These are phyloP conservation scores for Neurospora sp. DNA, from an alignment of 495 filamentous ascomycete genomes.

Conservation along the genomic window DNA sequence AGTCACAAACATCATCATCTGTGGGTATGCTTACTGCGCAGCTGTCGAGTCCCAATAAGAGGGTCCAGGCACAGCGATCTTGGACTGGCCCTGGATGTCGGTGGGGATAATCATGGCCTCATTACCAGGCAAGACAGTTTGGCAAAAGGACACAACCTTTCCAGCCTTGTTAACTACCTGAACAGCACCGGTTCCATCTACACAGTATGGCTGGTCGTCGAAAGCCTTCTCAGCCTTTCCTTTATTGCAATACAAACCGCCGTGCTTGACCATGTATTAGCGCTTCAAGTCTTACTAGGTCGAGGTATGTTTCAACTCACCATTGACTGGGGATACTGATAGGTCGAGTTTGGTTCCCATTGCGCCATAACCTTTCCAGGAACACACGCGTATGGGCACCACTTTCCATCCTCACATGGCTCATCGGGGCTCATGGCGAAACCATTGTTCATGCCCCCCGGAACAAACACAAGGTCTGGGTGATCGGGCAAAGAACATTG, in stretches of 20 bases:
- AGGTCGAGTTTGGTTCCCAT: constrained; percentile 63
- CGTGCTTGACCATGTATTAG: constrained; percentile 46
- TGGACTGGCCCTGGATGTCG: constrained; percentile 40
- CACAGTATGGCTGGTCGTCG: constrained; percentile 57
- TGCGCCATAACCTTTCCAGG: constrained; percentile 68
- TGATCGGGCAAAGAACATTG: constrained; percentile 55
- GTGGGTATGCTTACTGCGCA: constrained; percentile 49
- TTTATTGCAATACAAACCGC: constrained; percentile 65
- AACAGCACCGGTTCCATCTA: constrained; percentile 57
- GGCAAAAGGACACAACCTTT: constrained; percentile 60
- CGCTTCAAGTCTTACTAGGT: not conserved
- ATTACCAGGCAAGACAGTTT: constrained; percentile 77
- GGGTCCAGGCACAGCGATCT: constrained; percentile 60
- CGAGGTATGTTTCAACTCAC: constrained; percentile 35
- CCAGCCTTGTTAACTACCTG: constrained; percentile 53
- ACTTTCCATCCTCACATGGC: constrained; percentile 55
- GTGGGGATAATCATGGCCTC: constrained; percentile 84
- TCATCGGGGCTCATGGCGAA: constrained; percentile 80
- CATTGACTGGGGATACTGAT: constrained; percentile 63
- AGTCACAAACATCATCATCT: not conserved
- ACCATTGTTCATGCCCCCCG: constrained; percentile 55
- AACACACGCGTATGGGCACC: constrained; percentile 72
- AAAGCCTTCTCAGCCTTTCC: constrained; percentile 66
- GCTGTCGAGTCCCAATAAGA: constrained; percentile 65
- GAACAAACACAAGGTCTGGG: constrained; percentile 58